Evolutionary conservation across 139 green algal species (phyloP).

Genomic region (Klebsormidium nitens): DNA sequence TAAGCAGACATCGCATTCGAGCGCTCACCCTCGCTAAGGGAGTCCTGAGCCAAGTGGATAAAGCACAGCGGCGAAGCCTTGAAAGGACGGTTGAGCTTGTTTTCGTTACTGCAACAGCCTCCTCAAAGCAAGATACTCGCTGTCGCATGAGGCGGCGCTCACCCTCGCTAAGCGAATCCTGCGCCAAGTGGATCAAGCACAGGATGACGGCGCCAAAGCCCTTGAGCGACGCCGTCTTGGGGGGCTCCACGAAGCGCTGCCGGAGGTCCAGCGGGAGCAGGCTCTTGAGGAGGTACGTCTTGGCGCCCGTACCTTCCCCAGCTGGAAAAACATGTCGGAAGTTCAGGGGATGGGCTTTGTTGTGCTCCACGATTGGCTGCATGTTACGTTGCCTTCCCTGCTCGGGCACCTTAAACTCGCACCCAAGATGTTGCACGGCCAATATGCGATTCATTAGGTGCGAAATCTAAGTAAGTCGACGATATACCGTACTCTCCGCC

Average conservation of each 20-base stretch:
- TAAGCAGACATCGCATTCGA: neutral
- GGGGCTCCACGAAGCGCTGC: conserved; percentile 21
- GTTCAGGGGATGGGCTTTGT: too few species aligned
- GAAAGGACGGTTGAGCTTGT: neutral
- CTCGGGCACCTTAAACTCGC: neutral
- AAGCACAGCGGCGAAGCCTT: conserved; percentile 16
- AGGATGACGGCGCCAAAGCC: conserved; percentile 17
- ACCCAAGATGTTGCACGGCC: neutral
- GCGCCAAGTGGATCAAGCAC: conserved; percentile 13
- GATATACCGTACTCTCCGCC: too few species aligned
- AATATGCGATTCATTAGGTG: neutral
- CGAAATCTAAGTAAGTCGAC: too few species aligned
- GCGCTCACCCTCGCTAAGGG: conserved; percentile 16
- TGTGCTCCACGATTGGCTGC: too few species aligned
- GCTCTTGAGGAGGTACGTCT: conserved; percentile 26
- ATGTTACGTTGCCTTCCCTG: too few species aligned
- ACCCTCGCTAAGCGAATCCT: conserved; percentile 20
- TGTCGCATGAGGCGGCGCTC: too few species aligned
- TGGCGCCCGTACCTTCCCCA: neutral
- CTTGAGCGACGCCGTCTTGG: neutral
- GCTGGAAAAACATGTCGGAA: too few species aligned
- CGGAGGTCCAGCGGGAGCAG: conserved; percentile 20
- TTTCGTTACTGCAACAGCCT: neutral
- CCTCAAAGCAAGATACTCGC: neutral
- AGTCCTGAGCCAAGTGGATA: conserved; percentile 19